Evolutionary conservation across 345 rosid species (phyloP).

Genomic region (Eucalyptus victrix): DNA sequence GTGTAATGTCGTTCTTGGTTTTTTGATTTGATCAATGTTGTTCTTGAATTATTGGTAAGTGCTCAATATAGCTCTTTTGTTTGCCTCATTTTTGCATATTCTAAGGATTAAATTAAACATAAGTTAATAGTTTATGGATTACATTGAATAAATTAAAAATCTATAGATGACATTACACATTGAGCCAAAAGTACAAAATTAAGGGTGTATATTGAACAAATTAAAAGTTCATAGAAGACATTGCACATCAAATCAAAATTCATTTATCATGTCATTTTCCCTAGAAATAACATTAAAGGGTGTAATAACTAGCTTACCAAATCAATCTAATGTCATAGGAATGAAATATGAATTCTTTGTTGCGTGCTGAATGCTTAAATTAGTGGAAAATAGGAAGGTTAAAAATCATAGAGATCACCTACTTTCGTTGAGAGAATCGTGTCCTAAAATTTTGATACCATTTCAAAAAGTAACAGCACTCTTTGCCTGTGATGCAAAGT

Average conservation of each 20-base stretch:
- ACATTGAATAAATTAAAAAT: too few species aligned
- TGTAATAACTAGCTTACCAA: not conserved
- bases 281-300: not conserved
- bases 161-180: too few species aligned
- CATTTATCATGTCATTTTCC: too few species aligned
- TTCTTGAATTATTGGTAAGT: too few species aligned
- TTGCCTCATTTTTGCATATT: too few species aligned
- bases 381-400: not conserved
- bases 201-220: too few species aligned
- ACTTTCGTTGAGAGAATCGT: not conserved
- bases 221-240: accelerated
- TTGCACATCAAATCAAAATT: accelerated
- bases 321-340: not conserved
- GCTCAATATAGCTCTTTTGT: too few species aligned
- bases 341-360: not conserved
- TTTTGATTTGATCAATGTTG: too few species aligned
- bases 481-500: not conserved
- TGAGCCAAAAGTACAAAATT: too few species aligned
- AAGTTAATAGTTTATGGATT: too few species aligned
- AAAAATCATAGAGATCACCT: not conserved
- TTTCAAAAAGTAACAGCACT: not conserved
- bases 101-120: too few species aligned
- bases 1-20: too few species aligned
- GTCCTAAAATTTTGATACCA: not conserved
- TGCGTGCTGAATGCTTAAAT: not conserved